Base-by-base conservation (phyloP, 192 early-diverging fungal species). In the Allomyces macrogynus region DNA sequence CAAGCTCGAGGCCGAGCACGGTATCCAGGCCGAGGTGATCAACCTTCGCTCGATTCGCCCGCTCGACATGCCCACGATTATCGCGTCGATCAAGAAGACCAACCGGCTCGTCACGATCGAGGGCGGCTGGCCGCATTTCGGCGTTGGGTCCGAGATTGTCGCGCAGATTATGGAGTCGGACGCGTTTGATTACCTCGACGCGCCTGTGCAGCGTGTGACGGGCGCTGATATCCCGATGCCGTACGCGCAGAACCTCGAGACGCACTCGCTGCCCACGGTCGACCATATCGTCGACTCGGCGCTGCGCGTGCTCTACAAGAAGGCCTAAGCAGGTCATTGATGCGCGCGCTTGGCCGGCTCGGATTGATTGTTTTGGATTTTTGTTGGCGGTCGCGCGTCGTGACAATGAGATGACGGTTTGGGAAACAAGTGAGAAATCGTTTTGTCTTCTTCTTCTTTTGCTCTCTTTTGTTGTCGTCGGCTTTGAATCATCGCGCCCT, bases 211-310 rank as follows among this genome's bases (percentile, higher is more conserved):
- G 76, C 86, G 95, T 71, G 78, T 98, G 27, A 90, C 93, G 60
- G 92, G 93, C 75, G 95, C 95, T 69, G 95, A 98, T 77, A 83
- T 95, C 65, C 95, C 95, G 61, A 98, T 91, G 74, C 93, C 95
- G 63, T 98, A 96, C 72, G 92, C 95, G 61, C 75, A 79, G 69
- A 96, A 95, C 86, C 83, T 98, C 65, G 95, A 98, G 78, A 72
- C 69, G n/a, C 82, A 88, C 57, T 77, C 88, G 62, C 85, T 94
- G 72, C 95, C 95, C 62, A 83, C 85, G 65, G 76, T 83, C 27
- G 81, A 88, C 70, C 80, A 85, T 71, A 91, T 98, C 70, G 82
- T 83, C 69, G 87, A 87, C 70, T 84, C 87, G 64, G 83, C 85
- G 66, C 77, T 80, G 81, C 85, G 87, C 67, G 78, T 75, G 61